These are phyloP conservation scores for Trichoderma sp. DNA, from an alignment of 2,329 filamentous ascomycete species.

Conservation along the genomic window DNA sequence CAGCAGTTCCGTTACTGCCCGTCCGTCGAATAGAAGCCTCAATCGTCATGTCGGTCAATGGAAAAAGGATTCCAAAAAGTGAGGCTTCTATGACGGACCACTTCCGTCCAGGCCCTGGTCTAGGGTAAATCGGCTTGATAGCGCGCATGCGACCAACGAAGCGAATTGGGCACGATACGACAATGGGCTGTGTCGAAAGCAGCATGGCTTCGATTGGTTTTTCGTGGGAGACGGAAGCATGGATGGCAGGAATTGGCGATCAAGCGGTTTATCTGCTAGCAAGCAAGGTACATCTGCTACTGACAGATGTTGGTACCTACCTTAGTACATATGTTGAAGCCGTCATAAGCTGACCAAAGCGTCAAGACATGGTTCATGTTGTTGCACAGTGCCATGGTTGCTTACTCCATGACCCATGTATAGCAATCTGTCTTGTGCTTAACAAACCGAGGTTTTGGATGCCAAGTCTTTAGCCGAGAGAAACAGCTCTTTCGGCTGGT, in stretches of 20 bases:
- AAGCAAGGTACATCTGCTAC: background rate
- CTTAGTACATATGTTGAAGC: background rate
- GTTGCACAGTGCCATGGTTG: background rate
- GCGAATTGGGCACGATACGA: background rate
- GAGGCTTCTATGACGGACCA: background rate
- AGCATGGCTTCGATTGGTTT: background rate
- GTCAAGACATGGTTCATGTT: background rate
- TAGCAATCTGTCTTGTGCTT: background rate
- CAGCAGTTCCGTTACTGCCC: background rate
- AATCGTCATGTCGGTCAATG: background rate
- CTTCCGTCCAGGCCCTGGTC: background rate
- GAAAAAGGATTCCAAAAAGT: background rate
- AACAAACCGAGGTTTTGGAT: background rate
- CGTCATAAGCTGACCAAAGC: background rate
- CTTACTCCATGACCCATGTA: background rate
- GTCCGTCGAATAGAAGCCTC: background rate
- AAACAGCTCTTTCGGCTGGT: background rate
- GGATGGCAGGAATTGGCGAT: conserved; percentile 9
- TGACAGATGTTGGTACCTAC: background rate
- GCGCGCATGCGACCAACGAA: background rate
- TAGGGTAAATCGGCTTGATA: conserved; percentile 15
- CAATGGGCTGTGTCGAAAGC: background rate
- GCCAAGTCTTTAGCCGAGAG: background rate
- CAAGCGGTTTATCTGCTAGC: background rate
- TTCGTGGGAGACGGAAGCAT: background rate